Percentiles rank a stretch among this genome's conserved stretches.
These are phyloP conservation scores for Fusarium virguliforme DNA, from an alignment of 2,329 filamentous ascomycete genomes.

Conservation along the genomic window DNA sequence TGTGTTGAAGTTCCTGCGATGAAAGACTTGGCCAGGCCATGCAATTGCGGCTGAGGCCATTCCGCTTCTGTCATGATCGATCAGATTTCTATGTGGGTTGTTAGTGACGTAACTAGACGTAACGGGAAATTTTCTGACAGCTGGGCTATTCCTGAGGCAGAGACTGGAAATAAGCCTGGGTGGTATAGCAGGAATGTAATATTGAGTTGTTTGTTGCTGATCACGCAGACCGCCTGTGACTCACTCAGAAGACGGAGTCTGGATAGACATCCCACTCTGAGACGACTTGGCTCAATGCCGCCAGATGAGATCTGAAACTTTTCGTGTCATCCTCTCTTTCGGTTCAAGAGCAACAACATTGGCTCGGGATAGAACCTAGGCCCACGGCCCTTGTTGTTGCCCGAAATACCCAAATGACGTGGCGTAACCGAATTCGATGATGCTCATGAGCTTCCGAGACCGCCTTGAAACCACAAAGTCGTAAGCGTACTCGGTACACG, in stretches of 20 bases:
- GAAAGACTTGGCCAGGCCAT: neutral
- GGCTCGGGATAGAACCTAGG: slow-evolving; percentile 4
- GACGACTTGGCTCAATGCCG: slow-evolving; percentile 6
- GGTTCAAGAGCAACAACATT: slow-evolving; percentile 5
- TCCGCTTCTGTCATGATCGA: slow-evolving; percentile 5
- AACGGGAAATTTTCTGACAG: neutral
- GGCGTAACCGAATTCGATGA: slow-evolving; percentile 30
- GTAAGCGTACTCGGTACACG: slow-evolving; percentile 15
- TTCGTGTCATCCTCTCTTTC: slow-evolving; percentile 3
- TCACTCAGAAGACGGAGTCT: neutral
- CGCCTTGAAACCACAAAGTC: slow-evolving; percentile 24
- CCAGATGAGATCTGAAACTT: neutral
- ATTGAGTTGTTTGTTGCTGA: neutral
- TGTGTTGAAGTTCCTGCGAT: neutral
- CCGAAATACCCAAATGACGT: slow-evolving; percentile 7
- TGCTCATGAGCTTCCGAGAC: slow-evolving; percentile 30
- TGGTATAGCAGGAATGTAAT: neutral
- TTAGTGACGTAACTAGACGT: slow-evolving; percentile 7
- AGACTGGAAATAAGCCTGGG: neutral
- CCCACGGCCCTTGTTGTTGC: slow-evolving; percentile 3
- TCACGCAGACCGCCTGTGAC: neutral
- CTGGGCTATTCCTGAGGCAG: neutral
- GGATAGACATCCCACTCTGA: neutral
- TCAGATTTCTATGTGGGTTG: neutral
- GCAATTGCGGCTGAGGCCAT: neutral